A percentile compares a stretch with the other conserved stretches of the same genome.
phyloP scores from a whole-genome alignment of 2,329 filamentous ascomycete genomes.

The Apiospora pterosperma region DNA sequence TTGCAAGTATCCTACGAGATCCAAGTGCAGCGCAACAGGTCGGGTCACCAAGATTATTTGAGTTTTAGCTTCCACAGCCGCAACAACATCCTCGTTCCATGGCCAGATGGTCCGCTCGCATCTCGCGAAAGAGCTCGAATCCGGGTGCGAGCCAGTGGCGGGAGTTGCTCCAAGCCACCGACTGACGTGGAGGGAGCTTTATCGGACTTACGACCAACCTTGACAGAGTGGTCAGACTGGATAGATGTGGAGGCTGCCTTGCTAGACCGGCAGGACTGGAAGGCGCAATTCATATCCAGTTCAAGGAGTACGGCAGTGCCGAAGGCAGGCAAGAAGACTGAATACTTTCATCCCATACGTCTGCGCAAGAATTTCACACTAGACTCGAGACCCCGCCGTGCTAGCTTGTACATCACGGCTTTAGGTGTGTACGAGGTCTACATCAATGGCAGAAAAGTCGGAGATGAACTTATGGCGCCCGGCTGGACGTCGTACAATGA shows the following conservation, averaged over 20 bases:
- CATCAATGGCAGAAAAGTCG: slow-evolving; percentile 42
- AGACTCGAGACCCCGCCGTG: slow-evolving; percentile 20
- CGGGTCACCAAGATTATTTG: slow-evolving; percentile 22
- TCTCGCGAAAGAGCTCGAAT: slow-evolving; percentile 29
- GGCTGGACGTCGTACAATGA: slow-evolving; percentile 50
- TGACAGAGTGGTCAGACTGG: slow-evolving; percentile 28
- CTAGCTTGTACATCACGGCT: slow-evolving; percentile 40
- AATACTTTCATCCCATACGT: background rate
- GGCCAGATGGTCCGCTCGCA: slow-evolving; percentile 34
- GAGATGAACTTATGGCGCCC: slow-evolving; percentile 40
- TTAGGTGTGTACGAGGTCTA: slow-evolving; percentile 42
- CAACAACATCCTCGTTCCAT: slow-evolving; percentile 38
- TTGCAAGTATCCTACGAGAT: slow-evolving; percentile 41
- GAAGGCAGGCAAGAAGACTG: background rate
- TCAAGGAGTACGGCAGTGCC: background rate
- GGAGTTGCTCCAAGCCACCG: background rate
- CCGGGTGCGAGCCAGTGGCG: slow-evolving; percentile 31
- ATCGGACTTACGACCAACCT: background rate
- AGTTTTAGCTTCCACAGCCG: background rate
- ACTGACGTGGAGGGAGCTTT: background rate
- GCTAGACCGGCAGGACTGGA: slow-evolving; percentile 22
- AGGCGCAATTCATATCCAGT: slow-evolving; percentile 26
- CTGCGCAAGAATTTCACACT: background rate
- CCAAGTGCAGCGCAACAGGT: slow-evolving; percentile 31
- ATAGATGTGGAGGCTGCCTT: slow-evolving; percentile 33